Evolutionary conservation across 495 filamentous ascomycete species (phyloP), one percentile per base, ranked within the genome.

Genomic region (Talaromyces stipitatus): DNA sequence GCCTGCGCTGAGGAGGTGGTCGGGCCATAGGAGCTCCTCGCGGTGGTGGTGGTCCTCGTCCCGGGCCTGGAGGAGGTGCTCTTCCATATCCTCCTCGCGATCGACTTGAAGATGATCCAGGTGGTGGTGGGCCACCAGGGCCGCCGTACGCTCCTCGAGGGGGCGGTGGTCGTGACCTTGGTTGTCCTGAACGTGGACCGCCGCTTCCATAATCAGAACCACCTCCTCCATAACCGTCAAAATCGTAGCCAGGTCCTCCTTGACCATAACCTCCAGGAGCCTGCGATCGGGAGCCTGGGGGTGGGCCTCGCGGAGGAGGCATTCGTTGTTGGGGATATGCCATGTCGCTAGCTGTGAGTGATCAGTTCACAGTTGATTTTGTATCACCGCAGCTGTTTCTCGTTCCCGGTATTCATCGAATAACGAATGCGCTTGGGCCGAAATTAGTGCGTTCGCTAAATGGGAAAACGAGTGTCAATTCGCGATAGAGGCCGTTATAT

Each of bases 301-400:
- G 54, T 6, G 54, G 54, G 26, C 56, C 54, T 32, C 62, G 56
- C 8, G 65, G 62, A 43, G 67, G 64, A 61, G 66, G 55, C 63
- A 59, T 64, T 57, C 24, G 65, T 45, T 38, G 54, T 23, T 41
- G 32, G 36, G 54, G 54, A 16, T 55, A 55, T 28, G 54, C 54
- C 54, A 55, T 55, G 23, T 48, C 24, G 45, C 24, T 48, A 3
- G 28, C 3, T 24, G 8, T 24, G 20, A 29, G 18, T 33, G 8
- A n/a, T 29, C 14, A 18, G 16, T 29, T 26, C 12, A 14, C 30
- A 18, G 30, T 41, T 24, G 5, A 38, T 32, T 30, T 51, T 26
- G 8, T 29, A 26, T 22, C 7, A 10, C 24, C 16, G 23, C 24
- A 12, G n/a, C 23, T 22, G 10, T 51, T 27, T 28, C 26, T 32